Conservation (phyloP, 179 eudicot species). For the Vitellaria paradoxa region DNA sequence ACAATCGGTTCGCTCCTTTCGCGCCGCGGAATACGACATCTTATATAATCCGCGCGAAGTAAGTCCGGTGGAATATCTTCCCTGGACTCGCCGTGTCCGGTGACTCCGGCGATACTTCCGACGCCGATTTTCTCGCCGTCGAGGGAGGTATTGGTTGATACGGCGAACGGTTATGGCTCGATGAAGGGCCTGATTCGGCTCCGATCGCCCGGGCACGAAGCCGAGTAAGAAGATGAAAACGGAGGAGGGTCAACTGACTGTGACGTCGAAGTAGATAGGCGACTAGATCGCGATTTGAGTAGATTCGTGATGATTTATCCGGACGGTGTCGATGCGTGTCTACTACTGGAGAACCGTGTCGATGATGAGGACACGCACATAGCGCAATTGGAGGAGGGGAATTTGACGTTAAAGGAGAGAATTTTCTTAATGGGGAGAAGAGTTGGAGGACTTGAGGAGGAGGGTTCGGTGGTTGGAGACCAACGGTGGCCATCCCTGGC, state of each 20-base stretch:
- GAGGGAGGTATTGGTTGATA: conserved; percentile 25
- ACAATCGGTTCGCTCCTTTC: conserved; percentile 18
- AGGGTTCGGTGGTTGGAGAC: conserved; percentile 21
- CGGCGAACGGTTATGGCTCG: conserved; percentile 29
- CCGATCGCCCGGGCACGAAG: conserved; percentile 12
- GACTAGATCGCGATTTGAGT: conserved; percentile 30
- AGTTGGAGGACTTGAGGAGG: conserved; percentile 24
- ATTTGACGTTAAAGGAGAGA: conserved; percentile 22
- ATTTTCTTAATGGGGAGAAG: conserved; percentile 24
- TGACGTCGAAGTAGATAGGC: conserved; percentile 24
- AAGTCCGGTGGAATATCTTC: conserved; percentile 26
- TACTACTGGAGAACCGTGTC: conserved; percentile 19
- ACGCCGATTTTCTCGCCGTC: conserved; percentile 27
- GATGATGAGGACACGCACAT: conserved; percentile 19
- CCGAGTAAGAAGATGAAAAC: conserved; percentile 18
- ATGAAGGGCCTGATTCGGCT: conserved; percentile 30
- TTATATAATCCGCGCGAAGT: conserved; percentile 27
- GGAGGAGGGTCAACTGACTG: conserved; percentile 19
- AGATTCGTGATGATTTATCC: conserved; percentile 32
- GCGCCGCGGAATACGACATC: conserved; percentile 34
- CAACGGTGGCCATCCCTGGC: not conserved
- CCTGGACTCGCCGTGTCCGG: conserved; percentile 29
- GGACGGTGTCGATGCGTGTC: not conserved
- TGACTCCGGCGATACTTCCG: conserved; percentile 26
- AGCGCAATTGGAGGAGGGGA: conserved; percentile 23